Conservation (phyloP, 768 basidiomycete species). For the Phaeotremella skinneri region DNA sequence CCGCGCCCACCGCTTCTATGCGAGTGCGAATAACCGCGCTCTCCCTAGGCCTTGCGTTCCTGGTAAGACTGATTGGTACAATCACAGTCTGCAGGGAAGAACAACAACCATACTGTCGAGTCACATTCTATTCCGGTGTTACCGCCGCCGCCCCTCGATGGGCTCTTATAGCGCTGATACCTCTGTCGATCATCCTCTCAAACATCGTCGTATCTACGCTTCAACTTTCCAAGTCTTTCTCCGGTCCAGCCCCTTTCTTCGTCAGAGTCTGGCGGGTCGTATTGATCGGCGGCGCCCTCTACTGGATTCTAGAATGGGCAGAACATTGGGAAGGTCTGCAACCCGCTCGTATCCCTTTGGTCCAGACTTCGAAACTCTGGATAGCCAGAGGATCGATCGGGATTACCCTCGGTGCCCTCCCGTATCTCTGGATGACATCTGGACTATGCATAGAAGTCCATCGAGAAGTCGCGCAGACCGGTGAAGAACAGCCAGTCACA, state of each 20-base stretch:
- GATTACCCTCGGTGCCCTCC: slow-evolving; percentile 56
- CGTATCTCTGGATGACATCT: slow-evolving; percentile 66
- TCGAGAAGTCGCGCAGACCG: slow-evolving; percentile 34
- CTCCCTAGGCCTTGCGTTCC: slow-evolving; percentile 63
- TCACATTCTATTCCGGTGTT: slow-evolving; percentile 82
- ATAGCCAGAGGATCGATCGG: slow-evolving; percentile 61
- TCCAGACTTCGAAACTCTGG: slow-evolving; percentile 62
- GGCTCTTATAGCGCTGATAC: slow-evolving; percentile 62
- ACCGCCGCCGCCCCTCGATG: slow-evolving; percentile 64
- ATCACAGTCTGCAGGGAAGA: slow-evolving; percentile 94
- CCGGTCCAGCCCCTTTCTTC: slow-evolving; percentile 67
- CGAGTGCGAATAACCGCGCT: slow-evolving; percentile 74
- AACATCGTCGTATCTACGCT: slow-evolving; percentile 61
- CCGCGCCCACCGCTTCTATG: slow-evolving; percentile 67
- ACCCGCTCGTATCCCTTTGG: slow-evolving; percentile 43
- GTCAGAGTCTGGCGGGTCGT: slow-evolving; percentile 57
- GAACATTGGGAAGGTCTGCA: slow-evolving; percentile 54
- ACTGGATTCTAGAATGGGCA: slow-evolving; percentile 80
- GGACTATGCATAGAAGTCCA: slow-evolving; percentile 73
- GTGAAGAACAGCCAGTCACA: slow-evolving; percentile 45
- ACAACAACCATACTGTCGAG: slow-evolving; percentile 81
- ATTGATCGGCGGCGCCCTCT: slow-evolving; percentile 61
- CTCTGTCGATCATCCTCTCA: slow-evolving; percentile 62
- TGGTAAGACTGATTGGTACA: slow-evolving; percentile 70
- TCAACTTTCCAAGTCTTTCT: slow-evolving; percentile 66